Percentiles rank a stretch among this genome's conserved stretches.
phyloP scores from a whole-genome alignment of 2,329 filamentous ascomycete genomes.

The Amauroascus verrucosus region DNA sequence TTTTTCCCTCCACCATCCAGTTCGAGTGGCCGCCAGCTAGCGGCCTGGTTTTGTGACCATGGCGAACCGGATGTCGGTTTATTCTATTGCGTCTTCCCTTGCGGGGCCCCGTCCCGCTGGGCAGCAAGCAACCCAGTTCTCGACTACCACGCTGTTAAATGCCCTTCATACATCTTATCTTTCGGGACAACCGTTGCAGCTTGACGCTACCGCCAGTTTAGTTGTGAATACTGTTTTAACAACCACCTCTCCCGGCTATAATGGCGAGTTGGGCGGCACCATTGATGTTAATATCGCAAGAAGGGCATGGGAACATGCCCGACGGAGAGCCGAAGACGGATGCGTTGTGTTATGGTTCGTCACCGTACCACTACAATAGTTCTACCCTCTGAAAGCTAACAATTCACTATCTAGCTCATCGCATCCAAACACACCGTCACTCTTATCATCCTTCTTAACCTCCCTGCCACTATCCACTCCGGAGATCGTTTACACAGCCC shows the following conservation, averaged over 20 bases:
- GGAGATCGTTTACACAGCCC: constrained; percentile 60
- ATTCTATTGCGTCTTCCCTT: constrained; percentile 51
- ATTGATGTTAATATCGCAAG: constrained; percentile 69
- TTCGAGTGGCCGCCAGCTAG: not conserved
- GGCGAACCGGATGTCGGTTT: constrained; percentile 53
- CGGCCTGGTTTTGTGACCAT: constrained; percentile 28
- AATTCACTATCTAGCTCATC: constrained; percentile 53
- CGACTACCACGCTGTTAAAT: constrained; percentile 86
- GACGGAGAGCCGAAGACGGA: constrained; percentile 86
- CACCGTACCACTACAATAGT: not conserved
- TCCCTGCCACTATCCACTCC: constrained; percentile 73
- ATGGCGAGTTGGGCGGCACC: constrained; percentile 62
- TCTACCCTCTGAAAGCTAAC: constrained; percentile 1
- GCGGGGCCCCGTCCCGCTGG: constrained; percentile 46
- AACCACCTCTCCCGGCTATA: constrained; percentile 57
- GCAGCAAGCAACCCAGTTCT: constrained; percentile 68
- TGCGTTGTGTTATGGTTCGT: constrained; percentile 79
- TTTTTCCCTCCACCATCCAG: not conserved
- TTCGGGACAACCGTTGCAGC: constrained; percentile 66
- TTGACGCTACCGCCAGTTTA: constrained; percentile 82
- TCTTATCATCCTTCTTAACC: constrained; percentile 70
- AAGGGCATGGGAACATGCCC: constrained; percentile 91
- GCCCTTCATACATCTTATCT: constrained; percentile 82
- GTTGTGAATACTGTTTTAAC: constrained; percentile 95
- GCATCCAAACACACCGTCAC: constrained; percentile 75